Evolutionary conservation across 768 basidiomycete species (phyloP).

Genomic region (Hygrocybe coccinea): DNA sequence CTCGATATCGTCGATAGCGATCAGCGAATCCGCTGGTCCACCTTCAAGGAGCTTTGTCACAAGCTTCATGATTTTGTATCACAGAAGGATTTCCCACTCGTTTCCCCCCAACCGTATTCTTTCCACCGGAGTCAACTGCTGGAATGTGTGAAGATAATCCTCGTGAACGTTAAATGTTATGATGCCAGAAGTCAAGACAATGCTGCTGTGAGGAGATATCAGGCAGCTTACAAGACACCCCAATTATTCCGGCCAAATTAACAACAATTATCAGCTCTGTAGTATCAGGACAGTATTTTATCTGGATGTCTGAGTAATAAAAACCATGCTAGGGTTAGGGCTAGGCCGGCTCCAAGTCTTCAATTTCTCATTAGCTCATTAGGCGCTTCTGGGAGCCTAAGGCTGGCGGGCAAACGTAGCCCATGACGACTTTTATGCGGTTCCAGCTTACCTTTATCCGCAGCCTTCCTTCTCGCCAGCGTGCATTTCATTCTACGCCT

Average conservation of each 20-base stretch:
- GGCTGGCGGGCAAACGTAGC: no score
- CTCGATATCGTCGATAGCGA: neutral
- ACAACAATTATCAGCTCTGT: no score
- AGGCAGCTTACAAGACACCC: neutral
- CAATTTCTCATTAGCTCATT: no score
- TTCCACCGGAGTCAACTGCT: neutral
- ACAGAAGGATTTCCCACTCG: neutral
- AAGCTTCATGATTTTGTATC: neutral
- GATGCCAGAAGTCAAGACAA: neutral
- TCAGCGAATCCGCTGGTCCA: neutral
- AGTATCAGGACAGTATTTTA: no score
- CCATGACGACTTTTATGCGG: no score
- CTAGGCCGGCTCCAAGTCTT: no score
- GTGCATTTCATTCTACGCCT: neutral
- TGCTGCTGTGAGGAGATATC: neutral
- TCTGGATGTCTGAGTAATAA: no score
- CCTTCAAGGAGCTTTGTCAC: neutral
- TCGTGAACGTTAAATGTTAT: neutral
- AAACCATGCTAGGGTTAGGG: no score
- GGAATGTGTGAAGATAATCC: neutral
- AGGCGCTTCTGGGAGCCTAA: no score
- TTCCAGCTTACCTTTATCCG: no score
- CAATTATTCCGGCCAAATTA: neutral
- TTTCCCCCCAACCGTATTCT: neutral
- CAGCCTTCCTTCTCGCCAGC: neutral